Percentiles rank a stretch among this genome's conserved stretches.
These are phyloP conservation scores for Penicillium arizonense DNA, from an alignment of 495 filamentous ascomycete genomes.

Conservation along the genomic window DNA sequence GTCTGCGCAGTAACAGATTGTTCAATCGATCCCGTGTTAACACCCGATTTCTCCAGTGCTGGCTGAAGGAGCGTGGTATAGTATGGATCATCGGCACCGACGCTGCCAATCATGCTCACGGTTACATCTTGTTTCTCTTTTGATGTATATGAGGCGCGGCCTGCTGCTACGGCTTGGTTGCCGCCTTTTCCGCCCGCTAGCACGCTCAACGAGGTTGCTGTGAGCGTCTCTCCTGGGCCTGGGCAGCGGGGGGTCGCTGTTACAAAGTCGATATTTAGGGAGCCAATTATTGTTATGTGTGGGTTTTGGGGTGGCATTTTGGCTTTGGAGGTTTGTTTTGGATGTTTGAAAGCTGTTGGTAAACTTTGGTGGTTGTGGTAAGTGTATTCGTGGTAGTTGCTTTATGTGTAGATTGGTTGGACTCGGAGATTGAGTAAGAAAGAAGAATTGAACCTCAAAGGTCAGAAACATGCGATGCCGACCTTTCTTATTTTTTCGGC, in stretches of 20 bases:
- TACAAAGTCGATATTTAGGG: conserved; percentile 29
- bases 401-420: no score
- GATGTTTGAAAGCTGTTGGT: not conserved
- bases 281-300: conserved; percentile 25
- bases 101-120: conserved; percentile 26
- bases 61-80: conserved; percentile 20
- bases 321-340: not conserved
- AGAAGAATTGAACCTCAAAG: no score
- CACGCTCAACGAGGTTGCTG: conserved; percentile 24
- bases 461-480: no score
- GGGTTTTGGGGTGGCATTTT: not conserved
- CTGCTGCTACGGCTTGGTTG: conserved; percentile 26
- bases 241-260: conserved; percentile 25
- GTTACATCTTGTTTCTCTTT: conserved; percentile 17
- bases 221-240: conserved; percentile 24
- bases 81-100: conserved; percentile 23
- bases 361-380: not conserved
- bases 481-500: not conserved
- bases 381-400: not conserved
- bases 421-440: no score
- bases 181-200: conserved; percentile 28
- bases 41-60: conserved; percentile 18
- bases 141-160: conserved; percentile 22
- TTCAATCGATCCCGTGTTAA: conserved; percentile 16
- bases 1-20: conserved; percentile 16